phyloP scores from a whole-genome alignment of 176 grass and related monocot species.

The Aegilops sharonensis region DNA sequence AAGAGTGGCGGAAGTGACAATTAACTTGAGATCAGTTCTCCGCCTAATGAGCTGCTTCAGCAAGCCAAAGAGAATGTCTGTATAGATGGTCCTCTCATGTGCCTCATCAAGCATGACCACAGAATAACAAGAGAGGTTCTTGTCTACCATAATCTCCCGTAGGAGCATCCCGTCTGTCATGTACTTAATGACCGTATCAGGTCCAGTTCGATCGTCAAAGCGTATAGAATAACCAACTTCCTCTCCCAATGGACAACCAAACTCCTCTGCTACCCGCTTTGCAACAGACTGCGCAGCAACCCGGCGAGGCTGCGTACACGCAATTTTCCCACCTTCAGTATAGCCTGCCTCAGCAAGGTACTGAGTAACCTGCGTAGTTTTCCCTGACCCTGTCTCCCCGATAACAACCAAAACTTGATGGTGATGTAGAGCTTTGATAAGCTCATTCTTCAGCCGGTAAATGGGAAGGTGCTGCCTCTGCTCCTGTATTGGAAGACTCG shows the following conservation, averaged over 20 bases:
- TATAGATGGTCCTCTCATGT: slow-evolving; percentile 65
- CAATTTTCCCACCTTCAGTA: slow-evolving; percentile 52
- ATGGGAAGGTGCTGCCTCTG: slow-evolving; percentile 66
- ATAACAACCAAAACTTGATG: slow-evolving; percentile 75
- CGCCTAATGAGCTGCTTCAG: slow-evolving; percentile 51
- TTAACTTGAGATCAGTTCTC: slow-evolving; percentile 48
- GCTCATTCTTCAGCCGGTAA: slow-evolving; percentile 57
- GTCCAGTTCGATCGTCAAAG: slow-evolving; percentile 59
- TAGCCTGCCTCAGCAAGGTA: slow-evolving; percentile 70
- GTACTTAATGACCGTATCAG: slow-evolving; percentile 68
- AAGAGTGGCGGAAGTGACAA: slow-evolving; percentile 62
- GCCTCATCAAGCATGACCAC: slow-evolving; percentile 79
- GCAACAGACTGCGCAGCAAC: slow-evolving; percentile 61
- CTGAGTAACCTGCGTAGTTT: slow-evolving; percentile 64
- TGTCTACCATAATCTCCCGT: slow-evolving; percentile 60
- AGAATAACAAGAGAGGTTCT: slow-evolving; percentile 50
- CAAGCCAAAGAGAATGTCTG: slow-evolving; percentile 60
- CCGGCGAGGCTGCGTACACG: slow-evolving; percentile 64
- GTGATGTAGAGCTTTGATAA: slow-evolving; percentile 55
- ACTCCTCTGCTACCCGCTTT: slow-evolving; percentile 64
- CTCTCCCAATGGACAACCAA: slow-evolving; percentile 57
- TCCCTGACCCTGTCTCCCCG: slow-evolving; percentile 48
- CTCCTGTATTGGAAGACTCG: slow-evolving; percentile 41
- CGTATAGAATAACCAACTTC: slow-evolving; percentile 67
- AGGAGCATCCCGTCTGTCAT: slow-evolving; percentile 84